Conservation (phyloP, 2,329 filamentous ascomycete species). For the Sphaerulina musiva region DNA sequence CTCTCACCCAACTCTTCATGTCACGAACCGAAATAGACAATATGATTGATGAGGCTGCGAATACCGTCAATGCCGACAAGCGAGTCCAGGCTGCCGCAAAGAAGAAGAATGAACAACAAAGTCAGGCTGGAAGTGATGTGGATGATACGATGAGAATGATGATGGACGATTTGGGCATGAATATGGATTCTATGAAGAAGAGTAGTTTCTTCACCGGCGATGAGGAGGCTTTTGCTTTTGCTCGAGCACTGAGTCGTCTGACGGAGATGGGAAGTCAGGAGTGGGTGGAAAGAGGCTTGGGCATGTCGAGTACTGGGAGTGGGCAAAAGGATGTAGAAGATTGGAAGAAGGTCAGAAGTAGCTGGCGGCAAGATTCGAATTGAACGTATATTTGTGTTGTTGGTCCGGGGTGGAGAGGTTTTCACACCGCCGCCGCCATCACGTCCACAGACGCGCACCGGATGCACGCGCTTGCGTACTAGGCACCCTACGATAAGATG, state of each 20-base stretch:
- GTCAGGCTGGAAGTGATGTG: constrained; percentile 36
- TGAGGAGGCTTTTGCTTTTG: constrained; percentile 95
- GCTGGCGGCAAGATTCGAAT: constrained; percentile 59
- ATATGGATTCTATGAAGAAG: constrained; percentile 75
- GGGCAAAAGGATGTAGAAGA: constrained; percentile 60
- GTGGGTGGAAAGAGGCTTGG: constrained; percentile 78
- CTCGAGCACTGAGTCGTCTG: constrained; percentile 73
- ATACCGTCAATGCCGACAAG: constrained; percentile 26
- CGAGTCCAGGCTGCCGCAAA: constrained; percentile 30
- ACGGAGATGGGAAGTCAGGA: constrained; percentile 90
- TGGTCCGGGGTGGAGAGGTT: no score
- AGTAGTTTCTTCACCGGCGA: constrained; percentile 86
- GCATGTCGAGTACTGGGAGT: constrained; percentile 52
- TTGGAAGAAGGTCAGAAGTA: constrained; percentile 59
- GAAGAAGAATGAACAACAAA: constrained; percentile 17
- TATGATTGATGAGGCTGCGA: constrained; percentile 38
- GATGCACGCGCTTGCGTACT: no score
- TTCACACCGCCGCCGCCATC: no score
- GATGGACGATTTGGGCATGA: constrained; percentile 82
- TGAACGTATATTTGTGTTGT: constrained; percentile 1
- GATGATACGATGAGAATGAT: constrained; percentile 68
- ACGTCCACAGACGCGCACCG: no score
- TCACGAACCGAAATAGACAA: constrained; percentile 38
- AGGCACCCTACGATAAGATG: no score
- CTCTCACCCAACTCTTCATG: constrained; percentile 72